Evolutionary conservation across 176 grass and related monocot species (phyloP).

Genomic region (Chrysopogon serrulatus): DNA sequence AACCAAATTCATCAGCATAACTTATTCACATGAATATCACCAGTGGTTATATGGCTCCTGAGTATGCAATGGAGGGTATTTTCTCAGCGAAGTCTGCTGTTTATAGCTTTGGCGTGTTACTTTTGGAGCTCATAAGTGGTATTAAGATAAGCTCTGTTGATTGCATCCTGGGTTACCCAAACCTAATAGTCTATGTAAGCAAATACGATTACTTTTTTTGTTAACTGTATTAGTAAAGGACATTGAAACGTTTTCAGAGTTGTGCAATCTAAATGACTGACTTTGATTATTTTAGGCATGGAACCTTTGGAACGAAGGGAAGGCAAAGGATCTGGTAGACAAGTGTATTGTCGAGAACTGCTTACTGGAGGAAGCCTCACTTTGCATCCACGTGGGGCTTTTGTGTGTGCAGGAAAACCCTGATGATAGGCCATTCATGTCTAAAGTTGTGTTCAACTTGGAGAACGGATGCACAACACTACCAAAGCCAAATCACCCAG

Average conservation of each 20-base stretch:
- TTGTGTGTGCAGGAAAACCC: too few relatives aligned
- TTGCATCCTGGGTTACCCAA: slow-evolving; percentile 8
- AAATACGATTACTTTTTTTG: neutral
- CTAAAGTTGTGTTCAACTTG: too few relatives aligned
- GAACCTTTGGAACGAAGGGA: too few relatives aligned
- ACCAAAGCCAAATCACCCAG: neutral
- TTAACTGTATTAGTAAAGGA: neutral
- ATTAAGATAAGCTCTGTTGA: slow-evolving; percentile 24
- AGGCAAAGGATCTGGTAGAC: too few relatives aligned
- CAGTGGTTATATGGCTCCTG: slow-evolving; percentile 42
- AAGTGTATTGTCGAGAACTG: too few relatives aligned
- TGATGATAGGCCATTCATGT: too few relatives aligned
- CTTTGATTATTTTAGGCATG: too few relatives aligned
- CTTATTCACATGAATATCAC: neutral
- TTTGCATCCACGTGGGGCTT: too few relatives aligned
- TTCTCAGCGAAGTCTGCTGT: slow-evolving; percentile 37
- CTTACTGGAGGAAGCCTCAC: too few relatives aligned
- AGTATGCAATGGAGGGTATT: too few relatives aligned
- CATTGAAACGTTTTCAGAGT: neutral
- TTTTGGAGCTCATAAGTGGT: slow-evolving; percentile 44
- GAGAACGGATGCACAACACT: slow-evolving; percentile 8
- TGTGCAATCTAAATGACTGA: neutral
- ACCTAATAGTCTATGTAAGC: too few relatives aligned
- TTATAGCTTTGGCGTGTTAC: slow-evolving; percentile 42
- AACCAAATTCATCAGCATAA: neutral